Evolutionary conservation across 2,329 filamentous ascomycete species (phyloP).

Genomic region (Dothideomycetes sp.): DNA sequence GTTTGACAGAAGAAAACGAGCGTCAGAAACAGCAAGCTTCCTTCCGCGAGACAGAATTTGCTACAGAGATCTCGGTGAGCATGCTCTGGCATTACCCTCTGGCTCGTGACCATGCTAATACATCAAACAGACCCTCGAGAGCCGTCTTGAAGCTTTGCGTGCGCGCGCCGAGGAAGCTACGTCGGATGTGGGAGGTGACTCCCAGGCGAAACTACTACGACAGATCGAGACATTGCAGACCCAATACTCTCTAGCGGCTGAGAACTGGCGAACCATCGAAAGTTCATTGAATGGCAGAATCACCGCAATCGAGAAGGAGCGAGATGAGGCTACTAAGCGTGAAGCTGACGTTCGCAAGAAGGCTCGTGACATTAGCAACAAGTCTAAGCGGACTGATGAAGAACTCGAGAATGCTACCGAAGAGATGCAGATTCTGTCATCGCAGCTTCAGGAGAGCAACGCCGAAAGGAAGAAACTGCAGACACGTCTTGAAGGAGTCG

Average conservation of each 20-base stretch:
- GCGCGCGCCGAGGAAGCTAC: constrained; percentile 81
- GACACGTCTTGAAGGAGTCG: constrained; percentile 52
- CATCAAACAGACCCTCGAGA: constrained; percentile 59
- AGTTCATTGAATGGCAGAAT: constrained; percentile 71
- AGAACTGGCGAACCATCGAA: constrained; percentile 97
- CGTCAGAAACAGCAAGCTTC: constrained; percentile 62
- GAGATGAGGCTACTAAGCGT: constrained; percentile 72
- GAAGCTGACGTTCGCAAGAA: constrained; percentile 86
- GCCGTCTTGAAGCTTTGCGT: constrained; percentile 81
- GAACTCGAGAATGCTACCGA: constrained; percentile 65
- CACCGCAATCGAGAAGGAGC: constrained; percentile 74
- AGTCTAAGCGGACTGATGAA: constrained; percentile 63
- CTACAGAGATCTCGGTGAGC: constrained; percentile 57
- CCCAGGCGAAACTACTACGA: constrained; percentile 78
- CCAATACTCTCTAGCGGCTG: constrained; percentile 86
- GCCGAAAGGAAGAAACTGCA: constrained; percentile 54
- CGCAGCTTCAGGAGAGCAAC: constrained; percentile 53
- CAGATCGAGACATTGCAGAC: constrained; percentile 94
- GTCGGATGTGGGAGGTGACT: constrained; percentile 69
- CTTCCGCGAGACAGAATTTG: constrained; percentile 65
- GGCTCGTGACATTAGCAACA: constrained; percentile 70
- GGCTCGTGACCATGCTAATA: not conserved
- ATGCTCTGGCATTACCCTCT: not conserved
- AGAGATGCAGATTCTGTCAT: constrained; percentile 54
- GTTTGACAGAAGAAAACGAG: constrained; percentile 63